These are phyloP conservation scores for Citrus trifoliata DNA, from an alignment of 345 rosid species.

Conservation along the genomic window DNA sequence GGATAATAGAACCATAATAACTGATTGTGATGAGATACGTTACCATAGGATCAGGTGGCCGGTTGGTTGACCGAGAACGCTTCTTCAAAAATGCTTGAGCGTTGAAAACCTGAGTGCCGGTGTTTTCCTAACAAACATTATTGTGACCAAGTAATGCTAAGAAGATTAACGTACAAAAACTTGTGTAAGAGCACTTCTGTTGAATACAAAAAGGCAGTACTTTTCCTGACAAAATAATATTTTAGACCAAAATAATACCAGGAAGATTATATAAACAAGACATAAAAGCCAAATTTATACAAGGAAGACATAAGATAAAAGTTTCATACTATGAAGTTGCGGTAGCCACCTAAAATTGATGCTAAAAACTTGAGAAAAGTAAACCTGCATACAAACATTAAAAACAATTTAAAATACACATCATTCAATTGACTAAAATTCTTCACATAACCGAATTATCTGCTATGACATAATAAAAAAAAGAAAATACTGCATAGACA, in stretches of 20 bases:
- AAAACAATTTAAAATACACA: neutral
- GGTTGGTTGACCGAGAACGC: slow-evolving; percentile 88
- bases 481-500: neutral
- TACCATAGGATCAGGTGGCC: slow-evolving; percentile 92
- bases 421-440: neutral
- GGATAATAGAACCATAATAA: neutral
- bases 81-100: slow-evolving; percentile 86
- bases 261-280: neutral
- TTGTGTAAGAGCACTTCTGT: slow-evolving; percentile 72
- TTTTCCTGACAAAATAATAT: slow-evolving; percentile 50
- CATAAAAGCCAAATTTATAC: slow-evolving; percentile 6
- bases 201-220: slow-evolving; percentile 55
- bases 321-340: slow-evolving; percentile 84
- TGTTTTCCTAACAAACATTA: slow-evolving; percentile 61
- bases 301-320: slow-evolving; percentile 11
- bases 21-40: slow-evolving; percentile 16
- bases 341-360: slow-evolving; percentile 94
- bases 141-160: neutral
- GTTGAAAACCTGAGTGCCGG: slow-evolving; percentile 64
- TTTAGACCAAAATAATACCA: neutral
- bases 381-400: slow-evolving; percentile 57
- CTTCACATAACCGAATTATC: neutral
- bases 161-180: neutral
- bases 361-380: slow-evolving; percentile 93
- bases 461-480: neutral